These are phyloP conservation scores for Lachancea dasiensis DNA, from an alignment of 805 yeast species.

Conservation along the genomic window DNA sequence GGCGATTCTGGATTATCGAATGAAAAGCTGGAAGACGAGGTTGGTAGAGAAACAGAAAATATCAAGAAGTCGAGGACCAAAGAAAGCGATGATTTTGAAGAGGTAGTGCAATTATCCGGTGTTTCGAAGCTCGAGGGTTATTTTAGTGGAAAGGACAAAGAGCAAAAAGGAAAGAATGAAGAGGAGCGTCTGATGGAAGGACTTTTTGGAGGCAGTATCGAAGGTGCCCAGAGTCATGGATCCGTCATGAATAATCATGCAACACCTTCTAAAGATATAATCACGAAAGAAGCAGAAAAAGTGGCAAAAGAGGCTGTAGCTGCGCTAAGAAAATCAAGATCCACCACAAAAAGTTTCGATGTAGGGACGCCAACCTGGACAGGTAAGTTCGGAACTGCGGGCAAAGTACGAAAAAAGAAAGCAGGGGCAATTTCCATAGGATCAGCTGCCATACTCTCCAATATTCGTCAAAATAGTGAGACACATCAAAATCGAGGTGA, in stretches of 20 bases:
- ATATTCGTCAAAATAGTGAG: constrained; percentile 11
- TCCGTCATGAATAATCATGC: constrained; percentile 53
- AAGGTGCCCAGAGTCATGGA: constrained; percentile 74
- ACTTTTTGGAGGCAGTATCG: constrained; percentile 64
- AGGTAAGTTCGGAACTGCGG: constrained; percentile 84
- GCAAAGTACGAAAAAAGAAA: constrained; percentile 38
- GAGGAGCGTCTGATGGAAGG: constrained; percentile 71
- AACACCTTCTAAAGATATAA: constrained; percentile 25
- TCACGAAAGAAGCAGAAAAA: constrained; percentile 57
- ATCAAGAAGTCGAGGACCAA: constrained; percentile 31
- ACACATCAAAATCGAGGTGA: too few species aligned
- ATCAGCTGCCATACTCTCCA: constrained; percentile 24
- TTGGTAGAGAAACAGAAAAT: constrained; percentile 52
- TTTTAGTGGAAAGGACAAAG: constrained; percentile 45
- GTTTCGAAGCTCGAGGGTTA: constrained; percentile 66
- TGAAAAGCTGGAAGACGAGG: constrained; percentile 40
- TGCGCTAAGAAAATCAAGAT: constrained; percentile 52
- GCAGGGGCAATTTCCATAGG: constrained; percentile 9
- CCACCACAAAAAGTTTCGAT: constrained; percentile 34
- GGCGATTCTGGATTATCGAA: constrained; percentile 45
- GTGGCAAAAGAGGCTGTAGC: constrained; percentile 49
- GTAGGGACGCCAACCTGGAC: constrained; percentile 96
- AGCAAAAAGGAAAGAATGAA: constrained; percentile 36
- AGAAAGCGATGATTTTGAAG: constrained; percentile 59
- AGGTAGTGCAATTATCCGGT: constrained; percentile 61